Percentiles rank a stretch among this genome's conserved stretches.
Conservation (phyloP, 2,329 filamentous ascomycete species). For the Rasamsonia emersonii region DNA sequence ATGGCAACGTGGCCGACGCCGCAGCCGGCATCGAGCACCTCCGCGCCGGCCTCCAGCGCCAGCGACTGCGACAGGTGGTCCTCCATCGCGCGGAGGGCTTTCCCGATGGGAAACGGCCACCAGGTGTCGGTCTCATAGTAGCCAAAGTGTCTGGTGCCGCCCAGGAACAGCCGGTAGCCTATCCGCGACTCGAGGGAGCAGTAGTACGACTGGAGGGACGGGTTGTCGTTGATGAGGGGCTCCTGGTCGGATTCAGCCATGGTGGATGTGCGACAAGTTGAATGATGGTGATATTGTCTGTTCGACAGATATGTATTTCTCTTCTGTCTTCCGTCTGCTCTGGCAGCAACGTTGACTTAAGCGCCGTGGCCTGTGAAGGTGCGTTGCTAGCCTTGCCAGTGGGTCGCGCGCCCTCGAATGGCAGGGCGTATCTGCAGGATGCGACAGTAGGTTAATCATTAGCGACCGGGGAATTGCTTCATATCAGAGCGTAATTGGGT, state of each 20-base stretch:
- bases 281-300: no score
- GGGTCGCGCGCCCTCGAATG: no score
- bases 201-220: conserved; percentile 39
- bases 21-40: conserved; percentile 46
- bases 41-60: conserved; percentile 29
- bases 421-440: no score
- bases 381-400: no score
- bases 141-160: conserved; percentile 44
- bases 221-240: conserved; percentile 31
- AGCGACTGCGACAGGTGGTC: conserved; percentile 37
- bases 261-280: no score
- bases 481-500: no score
- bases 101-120: conserved; percentile 42
- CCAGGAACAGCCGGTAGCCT: conserved; percentile 31
- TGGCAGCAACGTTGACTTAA: no score
- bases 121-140: conserved; percentile 39
- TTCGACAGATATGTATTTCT: no score
- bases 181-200: conserved; percentile 33
- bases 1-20: conserved; percentile 44
- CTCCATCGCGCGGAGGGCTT: conserved; percentile 42
- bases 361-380: no score
- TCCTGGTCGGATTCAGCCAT: conserved; percentile 6
- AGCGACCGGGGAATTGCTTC: no score
- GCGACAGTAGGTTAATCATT: no score
- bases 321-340: no score